Evolutionary conservation across 2,329 filamentous ascomycete genomes (phyloP).

Genomic region (Pseudogymnoascus verrucosus): DNA sequence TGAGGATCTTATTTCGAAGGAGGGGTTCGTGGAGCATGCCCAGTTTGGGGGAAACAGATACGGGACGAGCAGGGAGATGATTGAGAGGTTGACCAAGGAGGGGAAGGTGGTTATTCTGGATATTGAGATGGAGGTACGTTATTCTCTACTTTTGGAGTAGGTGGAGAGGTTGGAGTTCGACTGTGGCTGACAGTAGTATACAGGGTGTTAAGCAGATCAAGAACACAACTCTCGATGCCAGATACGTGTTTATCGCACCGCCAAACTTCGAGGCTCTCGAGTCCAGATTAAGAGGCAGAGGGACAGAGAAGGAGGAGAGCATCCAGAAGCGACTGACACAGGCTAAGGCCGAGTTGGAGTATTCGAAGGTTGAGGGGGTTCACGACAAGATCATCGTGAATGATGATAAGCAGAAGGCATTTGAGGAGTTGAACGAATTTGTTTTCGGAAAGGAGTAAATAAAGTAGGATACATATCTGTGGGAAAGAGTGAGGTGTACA

Average conservation of each 20-base stretch:
- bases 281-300: conserved; percentile 61
- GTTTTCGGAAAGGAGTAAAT: conserved; percentile 29
- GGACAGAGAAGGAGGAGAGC: conserved; percentile 69
- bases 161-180: not conserved
- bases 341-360: conserved; percentile 68
- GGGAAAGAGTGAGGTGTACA: not conserved
- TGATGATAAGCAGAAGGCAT: conserved; percentile 52
- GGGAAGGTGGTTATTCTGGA: conserved; percentile 76
- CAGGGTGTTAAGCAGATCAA: conserved; percentile 90
- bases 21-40: conserved; percentile 78
- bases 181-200: not conserved
- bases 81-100: conserved; percentile 64
- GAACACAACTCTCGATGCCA: conserved; percentile 61
- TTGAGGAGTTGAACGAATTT: conserved; percentile 44
- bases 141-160: not conserved
- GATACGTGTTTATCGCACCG: conserved; percentile 79
- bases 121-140: conserved; percentile 84
- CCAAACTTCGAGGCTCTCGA: conserved; percentile 70
- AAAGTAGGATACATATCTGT: not conserved
- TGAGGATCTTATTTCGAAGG: conserved; percentile 54
- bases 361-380: conserved; percentile 56
- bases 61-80: conserved; percentile 73
- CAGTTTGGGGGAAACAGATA: conserved; percentile 81
- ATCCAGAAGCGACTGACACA: conserved; percentile 62
- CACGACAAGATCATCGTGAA: conserved; percentile 61